These are phyloP conservation scores for Pichia ethanolica DNA, from an alignment of 805 yeast species.

Conservation along the genomic window DNA sequence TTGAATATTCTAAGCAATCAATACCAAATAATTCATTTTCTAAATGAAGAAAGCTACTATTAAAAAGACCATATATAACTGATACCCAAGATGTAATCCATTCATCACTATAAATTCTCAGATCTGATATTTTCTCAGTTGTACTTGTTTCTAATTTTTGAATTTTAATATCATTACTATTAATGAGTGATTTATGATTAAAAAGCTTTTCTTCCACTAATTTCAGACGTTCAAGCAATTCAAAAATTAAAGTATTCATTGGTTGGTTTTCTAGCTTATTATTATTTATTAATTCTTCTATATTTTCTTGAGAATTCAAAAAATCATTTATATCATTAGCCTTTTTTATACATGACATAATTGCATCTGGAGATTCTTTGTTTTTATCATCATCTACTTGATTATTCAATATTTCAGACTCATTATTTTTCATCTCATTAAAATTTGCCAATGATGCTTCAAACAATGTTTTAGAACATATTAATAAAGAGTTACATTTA, in stretches of 20 bases:
- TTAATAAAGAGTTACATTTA: slow-evolving; percentile 21
- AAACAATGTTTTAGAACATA: slow-evolving; percentile 21
- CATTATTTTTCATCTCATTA: slow-evolving; percentile 14
- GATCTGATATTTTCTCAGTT: slow-evolving; percentile 8
- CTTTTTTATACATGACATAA: slow-evolving; percentile 13
- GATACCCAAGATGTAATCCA: slow-evolving; percentile 26
- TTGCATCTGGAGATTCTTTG: slow-evolving; percentile 3
- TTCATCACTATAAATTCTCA: slow-evolving; percentile 14
- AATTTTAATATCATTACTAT: slow-evolving; percentile 7
- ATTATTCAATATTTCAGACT: not conserved
- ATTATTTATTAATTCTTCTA: not conserved
- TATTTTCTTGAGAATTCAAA: not conserved
- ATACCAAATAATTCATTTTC: slow-evolving; percentile 22
- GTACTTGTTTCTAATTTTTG: slow-evolving; percentile 7
- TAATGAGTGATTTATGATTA: slow-evolving; percentile 5
- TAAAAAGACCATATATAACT: slow-evolving; percentile 22
- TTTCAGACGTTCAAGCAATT: slow-evolving; percentile 14
- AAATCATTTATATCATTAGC: slow-evolving; percentile 14
- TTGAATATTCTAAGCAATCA: slow-evolving; percentile 17
- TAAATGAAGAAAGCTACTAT: slow-evolving; percentile 19
- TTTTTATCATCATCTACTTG: not conserved
- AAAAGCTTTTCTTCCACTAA: slow-evolving; percentile 4
- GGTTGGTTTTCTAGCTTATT: slow-evolving; percentile 9
- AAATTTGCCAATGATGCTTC: slow-evolving; percentile 24
- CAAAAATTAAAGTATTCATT: slow-evolving; percentile 17